Percentiles rank a stretch among this genome's conserved stretches.
Evolutionary conservation across 768 basidiomycete genomes (phyloP).

Genomic region (Pisolithus albus): DNA sequence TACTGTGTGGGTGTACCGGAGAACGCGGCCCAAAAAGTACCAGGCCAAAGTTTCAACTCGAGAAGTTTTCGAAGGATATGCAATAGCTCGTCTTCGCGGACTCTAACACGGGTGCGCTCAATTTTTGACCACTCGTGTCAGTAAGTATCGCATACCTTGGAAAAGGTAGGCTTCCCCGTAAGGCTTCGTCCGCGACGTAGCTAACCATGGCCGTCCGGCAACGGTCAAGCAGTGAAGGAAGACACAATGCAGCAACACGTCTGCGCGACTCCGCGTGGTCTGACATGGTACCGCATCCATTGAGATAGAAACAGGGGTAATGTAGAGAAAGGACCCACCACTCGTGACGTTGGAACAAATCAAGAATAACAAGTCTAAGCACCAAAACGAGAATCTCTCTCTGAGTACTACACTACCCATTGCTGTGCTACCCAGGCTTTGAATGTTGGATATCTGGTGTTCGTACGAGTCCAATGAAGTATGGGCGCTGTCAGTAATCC

Average conservation of each 20-base stretch:
- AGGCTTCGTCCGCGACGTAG: slow-evolving; percentile 77
- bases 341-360: slow-evolving; percentile 63
- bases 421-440: slow-evolving; percentile 54
- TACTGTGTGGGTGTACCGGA: slow-evolving; percentile 58
- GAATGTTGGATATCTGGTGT: slow-evolving; percentile 34
- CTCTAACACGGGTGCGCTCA: slow-evolving; percentile 34
- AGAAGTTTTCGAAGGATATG: slow-evolving; percentile 78
- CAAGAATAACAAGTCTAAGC: slow-evolving; percentile 78
- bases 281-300: slow-evolving; percentile 18
- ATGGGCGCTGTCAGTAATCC: slow-evolving; percentile 1
- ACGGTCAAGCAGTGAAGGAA: slow-evolving; percentile 71
- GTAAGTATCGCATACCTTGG: slow-evolving; percentile 47
- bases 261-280: slow-evolving; percentile 55
- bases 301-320: background rate
- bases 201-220: slow-evolving; percentile 60
- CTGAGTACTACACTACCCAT: slow-evolving; percentile 51
- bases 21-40: slow-evolving; percentile 69
- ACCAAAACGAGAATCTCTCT: slow-evolving; percentile 91
- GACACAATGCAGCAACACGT: slow-evolving; percentile 64
- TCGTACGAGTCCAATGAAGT: slow-evolving; percentile 11
- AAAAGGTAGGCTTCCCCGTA: slow-evolving; percentile 87
- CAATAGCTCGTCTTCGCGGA: slow-evolving; percentile 82
- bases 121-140: background rate
- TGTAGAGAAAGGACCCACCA: slow-evolving; percentile 34
- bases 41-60: slow-evolving; percentile 64